Evolutionary conservation across 164 flowering plant genomes (phyloP).

Genomic region (Chimonanthus praecox): DNA sequence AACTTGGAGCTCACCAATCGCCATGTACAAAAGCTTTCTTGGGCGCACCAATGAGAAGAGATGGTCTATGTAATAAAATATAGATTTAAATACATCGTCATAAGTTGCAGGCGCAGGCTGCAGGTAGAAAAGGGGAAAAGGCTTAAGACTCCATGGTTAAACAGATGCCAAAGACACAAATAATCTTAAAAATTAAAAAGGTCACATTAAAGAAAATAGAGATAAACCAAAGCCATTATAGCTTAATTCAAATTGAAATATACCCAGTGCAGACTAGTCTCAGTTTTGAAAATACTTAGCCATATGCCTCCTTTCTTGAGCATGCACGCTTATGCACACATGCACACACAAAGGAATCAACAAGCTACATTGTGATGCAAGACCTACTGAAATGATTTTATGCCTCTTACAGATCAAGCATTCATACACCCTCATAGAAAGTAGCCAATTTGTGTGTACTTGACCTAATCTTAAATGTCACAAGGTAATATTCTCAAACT

Average conservation of each 20-base stretch:
- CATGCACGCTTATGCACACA: no score
- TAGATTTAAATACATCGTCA: constrained; percentile 73
- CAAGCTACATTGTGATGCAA: no score
- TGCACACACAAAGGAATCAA: no score
- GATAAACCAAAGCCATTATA: not conserved
- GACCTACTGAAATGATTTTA: no score
- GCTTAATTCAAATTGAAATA: not conserved
- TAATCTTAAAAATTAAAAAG: not conserved
- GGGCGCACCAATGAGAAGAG: constrained; percentile 85
- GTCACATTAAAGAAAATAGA: not conserved
- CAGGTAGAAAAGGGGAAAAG: constrained; percentile 6
- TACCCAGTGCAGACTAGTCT: not conserved
- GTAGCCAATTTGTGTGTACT: no score
- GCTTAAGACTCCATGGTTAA: not conserved
- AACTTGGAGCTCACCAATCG: constrained; percentile 62
- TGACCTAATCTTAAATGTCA: no score
- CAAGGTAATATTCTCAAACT: no score
- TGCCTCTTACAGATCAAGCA: no score
- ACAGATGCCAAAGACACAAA: not conserved
- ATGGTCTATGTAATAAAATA: constrained; percentile 93
- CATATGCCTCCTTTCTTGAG: no score
- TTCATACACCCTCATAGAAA: no score
- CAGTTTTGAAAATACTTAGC: not conserved
- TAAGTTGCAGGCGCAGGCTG: constrained; percentile 91
- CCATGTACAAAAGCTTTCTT: constrained; percentile 89